Percentiles rank a stretch among this genome's conserved stretches.
Conservation (phyloP, 176 grass and related monocot genomes). For the Zea mays region Zm-B73-REFERENCE-NAM-5.0 NC_050104.1:87206001-87206500, state of each 20-base stretch:
- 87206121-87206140: conserved; percentile 34
- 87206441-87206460: conserved; percentile 69
- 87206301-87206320: not conserved
- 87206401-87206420: not conserved
- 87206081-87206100: conserved; percentile 79
- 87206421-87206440: conserved; percentile 50
- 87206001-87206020: conserved; percentile 94
- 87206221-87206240: not conserved
- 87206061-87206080: conserved; percentile 84
- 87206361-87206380: too few relatives aligned
- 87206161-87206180: not conserved
- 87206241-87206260: not conserved
- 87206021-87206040: conserved; percentile 96
- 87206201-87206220: not conserved
- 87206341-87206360: too few relatives aligned
- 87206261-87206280: too few relatives aligned
- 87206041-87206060: conserved; percentile 96
- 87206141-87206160: not conserved
- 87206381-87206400: not conserved
- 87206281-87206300: too few relatives aligned
- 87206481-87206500: conserved; percentile 75
- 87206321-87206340: not conserved
- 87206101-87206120: conserved; percentile 90
- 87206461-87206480: too few relatives aligned
- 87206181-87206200: not conserved